Evolutionary conservation across 2,329 filamentous ascomycete species (phyloP).

Genomic region (Botryotinia convoluta): DNA sequence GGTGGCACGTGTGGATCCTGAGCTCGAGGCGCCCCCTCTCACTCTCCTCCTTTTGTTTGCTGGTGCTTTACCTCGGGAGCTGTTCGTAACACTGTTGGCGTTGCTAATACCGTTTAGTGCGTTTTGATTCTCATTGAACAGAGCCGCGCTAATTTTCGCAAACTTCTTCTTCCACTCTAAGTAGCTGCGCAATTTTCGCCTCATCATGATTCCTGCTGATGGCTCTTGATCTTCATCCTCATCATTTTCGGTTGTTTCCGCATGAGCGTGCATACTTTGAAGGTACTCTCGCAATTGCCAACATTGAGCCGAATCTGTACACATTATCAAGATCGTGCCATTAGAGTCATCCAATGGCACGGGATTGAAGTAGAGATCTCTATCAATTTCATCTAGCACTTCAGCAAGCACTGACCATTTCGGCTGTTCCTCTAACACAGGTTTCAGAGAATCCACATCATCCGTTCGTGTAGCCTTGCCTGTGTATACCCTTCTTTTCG

Average conservation of each 20-base stretch:
- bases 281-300: slow-evolving; percentile 88
- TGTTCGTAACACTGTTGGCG: slow-evolving; percentile 43
- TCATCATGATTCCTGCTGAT: slow-evolving; percentile 86
- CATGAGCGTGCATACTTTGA: slow-evolving; percentile 79
- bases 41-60: slow-evolving; percentile 83
- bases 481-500: slow-evolving; percentile 82
- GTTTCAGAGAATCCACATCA: slow-evolving; percentile 52
- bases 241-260: slow-evolving; percentile 42
- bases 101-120: slow-evolving; percentile 67
- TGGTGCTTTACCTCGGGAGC: slow-evolving; percentile 59
- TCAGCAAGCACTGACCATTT: slow-evolving; percentile 93
- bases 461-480: slow-evolving; percentile 49
- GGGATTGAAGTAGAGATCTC: slow-evolving; percentile 82
- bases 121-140: slow-evolving; percentile 79
- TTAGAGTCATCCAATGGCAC: slow-evolving; percentile 76
- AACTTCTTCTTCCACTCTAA: slow-evolving; percentile 89
- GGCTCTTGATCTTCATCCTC: slow-evolving; percentile 55
- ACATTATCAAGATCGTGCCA: slow-evolving; percentile 94
- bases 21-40: slow-evolving; percentile 68
- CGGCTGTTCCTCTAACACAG: slow-evolving; percentile 88
- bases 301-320: slow-evolving; percentile 80
- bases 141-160: slow-evolving; percentile 73
- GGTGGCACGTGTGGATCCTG: slow-evolving; percentile 60
- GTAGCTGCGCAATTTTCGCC: slow-evolving; percentile 80
- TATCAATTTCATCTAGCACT: slow-evolving; percentile 88